Evolutionary conservation across 176 grass and related monocot species (phyloP).

Genomic region (Musa troglodytarum): DNA sequence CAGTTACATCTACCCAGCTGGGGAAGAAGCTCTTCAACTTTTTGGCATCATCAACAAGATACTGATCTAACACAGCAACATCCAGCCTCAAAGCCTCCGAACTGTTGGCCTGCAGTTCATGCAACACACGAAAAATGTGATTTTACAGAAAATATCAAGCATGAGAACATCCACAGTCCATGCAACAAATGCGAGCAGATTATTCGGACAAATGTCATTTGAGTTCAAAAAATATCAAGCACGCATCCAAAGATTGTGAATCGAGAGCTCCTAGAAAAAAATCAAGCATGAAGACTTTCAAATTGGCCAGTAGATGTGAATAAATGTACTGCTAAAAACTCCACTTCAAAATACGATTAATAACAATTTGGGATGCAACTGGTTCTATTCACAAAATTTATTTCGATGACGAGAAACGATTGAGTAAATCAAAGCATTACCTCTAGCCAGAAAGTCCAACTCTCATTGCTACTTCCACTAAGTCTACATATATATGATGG

Average conservation of each 20-base stretch:
- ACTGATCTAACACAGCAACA: constrained; percentile 85
- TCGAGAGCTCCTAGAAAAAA: not conserved
- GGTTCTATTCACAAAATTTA: not conserved
- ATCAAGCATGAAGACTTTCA: not conserved
- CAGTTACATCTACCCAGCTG: constrained; percentile 75
- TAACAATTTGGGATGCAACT: not conserved
- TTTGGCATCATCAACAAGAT: constrained; percentile 51
- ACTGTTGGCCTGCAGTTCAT: constrained; percentile 42
- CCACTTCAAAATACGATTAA: not conserved
- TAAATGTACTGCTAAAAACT: not conserved
- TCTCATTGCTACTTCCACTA: constrained; percentile 55
- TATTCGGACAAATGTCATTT: not conserved
- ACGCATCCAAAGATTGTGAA: not conserved
- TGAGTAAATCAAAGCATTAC: constrained; percentile 34
- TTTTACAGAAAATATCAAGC: not conserved
- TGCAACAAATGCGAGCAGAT: not conserved
- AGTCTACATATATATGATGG: constrained; percentile 86
- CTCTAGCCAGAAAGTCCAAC: constrained; percentile 98
- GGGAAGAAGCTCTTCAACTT: constrained; percentile 71
- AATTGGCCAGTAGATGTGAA: not conserved
- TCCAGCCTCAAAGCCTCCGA: constrained; percentile 64
- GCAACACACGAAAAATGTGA: not conserved
- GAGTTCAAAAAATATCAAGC: not conserved
- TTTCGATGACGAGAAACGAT: not conserved
- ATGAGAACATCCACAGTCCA: not conserved